A percentile compares a stretch with the other conserved stretches of the same genome.
phyloP scores from a whole-genome alignment of 495 filamentous ascomycete species.

The Aspergillus panamensis region DNA sequence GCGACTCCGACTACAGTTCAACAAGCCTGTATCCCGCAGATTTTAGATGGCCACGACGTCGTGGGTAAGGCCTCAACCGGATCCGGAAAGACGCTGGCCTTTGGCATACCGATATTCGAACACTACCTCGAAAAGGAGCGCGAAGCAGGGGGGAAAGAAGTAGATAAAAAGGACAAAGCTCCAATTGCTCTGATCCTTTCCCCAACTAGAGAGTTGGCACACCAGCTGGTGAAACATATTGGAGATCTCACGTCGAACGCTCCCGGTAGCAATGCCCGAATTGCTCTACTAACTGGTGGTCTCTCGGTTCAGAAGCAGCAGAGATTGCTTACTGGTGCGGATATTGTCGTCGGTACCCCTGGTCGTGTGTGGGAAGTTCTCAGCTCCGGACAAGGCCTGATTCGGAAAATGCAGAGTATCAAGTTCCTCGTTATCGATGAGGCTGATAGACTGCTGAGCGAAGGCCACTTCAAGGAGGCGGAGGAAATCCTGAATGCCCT shows the following conservation, averaged over 20 bases:
- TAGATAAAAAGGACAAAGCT: conserved; percentile 25
- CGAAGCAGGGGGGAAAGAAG: conserved; percentile 19
- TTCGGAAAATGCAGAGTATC: conserved; percentile 62
- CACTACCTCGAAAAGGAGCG: conserved; percentile 40
- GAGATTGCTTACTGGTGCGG: conserved; percentile 66
- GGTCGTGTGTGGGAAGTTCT: conserved; percentile 94
- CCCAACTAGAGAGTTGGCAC: conserved; percentile 88
- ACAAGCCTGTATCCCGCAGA: conserved; percentile 69
- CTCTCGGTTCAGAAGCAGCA: conserved; percentile 91
- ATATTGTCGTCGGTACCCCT: conserved; percentile 89
- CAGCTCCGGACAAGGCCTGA: conserved; percentile 58
- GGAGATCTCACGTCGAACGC: conserved; percentile 60
- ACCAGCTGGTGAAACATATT: conserved; percentile 82
- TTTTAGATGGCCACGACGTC: conserved; percentile 81
- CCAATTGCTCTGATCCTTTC: conserved; percentile 88
- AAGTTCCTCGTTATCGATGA: conserved; percentile 89
- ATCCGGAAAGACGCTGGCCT: conserved; percentile 97
- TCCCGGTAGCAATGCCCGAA: conserved; percentile 56
- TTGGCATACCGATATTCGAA: conserved; percentile 58
- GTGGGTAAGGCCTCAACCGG: conserved; percentile 95
- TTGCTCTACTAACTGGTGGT: conserved; percentile 84
- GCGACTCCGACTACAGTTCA: conserved; percentile 78
- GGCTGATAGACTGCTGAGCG: conserved; percentile 86
- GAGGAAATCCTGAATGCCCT: conserved; percentile 78
- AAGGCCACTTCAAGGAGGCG: conserved; percentile 92